Evolutionary conservation across 2,329 filamentous ascomycete species (phyloP).

Genomic region (Juglanconis oblonga): DNA sequence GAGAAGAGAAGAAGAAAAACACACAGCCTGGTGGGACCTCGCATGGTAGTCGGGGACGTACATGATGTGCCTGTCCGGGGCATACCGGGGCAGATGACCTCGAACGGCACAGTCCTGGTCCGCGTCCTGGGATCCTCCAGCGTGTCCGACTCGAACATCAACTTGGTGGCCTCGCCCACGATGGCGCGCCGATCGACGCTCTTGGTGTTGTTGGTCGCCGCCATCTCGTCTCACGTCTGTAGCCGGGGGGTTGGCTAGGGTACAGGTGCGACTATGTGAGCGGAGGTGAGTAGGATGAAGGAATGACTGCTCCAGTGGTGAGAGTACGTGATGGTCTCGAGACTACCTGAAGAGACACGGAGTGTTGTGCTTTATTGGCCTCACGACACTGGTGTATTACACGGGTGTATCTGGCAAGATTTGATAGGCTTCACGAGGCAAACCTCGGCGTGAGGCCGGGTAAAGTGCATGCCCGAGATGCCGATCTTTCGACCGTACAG

Average conservation of each 20-base stretch:
- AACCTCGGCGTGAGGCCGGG: not conserved
- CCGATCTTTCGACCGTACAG: slow-evolving; percentile 6
- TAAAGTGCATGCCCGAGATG: slow-evolving; percentile 1
- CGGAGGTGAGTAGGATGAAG: not conserved
- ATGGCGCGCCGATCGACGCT: slow-evolving; percentile 10
- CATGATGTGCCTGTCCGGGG: slow-evolving; percentile 10
- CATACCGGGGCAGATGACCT: slow-evolving; percentile 12
- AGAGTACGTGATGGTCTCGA: not conserved
- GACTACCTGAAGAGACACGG: not conserved
- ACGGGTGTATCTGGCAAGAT: not conserved
- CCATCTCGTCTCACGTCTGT: not conserved
- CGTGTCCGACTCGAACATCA: slow-evolving; percentile 13
- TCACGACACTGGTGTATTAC: not conserved
- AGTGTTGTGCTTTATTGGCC: not conserved
- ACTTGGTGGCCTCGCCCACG: slow-evolving; percentile 6
- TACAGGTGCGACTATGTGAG: not conserved
- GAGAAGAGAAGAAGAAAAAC: too few relatives aligned
- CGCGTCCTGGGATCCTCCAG: slow-evolving; percentile 10
- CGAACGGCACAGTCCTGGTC: slow-evolving; percentile 7
- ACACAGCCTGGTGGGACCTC: not conserved
- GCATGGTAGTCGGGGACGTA: not conserved
- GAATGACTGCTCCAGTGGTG: not conserved
- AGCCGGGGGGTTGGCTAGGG: not conserved
- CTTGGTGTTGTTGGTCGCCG: not conserved
- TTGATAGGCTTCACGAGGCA: not conserved